Conservation (phyloP, 1,284 basidiomycete genomes). For the Cryptococcus amylolentus region DNA sequence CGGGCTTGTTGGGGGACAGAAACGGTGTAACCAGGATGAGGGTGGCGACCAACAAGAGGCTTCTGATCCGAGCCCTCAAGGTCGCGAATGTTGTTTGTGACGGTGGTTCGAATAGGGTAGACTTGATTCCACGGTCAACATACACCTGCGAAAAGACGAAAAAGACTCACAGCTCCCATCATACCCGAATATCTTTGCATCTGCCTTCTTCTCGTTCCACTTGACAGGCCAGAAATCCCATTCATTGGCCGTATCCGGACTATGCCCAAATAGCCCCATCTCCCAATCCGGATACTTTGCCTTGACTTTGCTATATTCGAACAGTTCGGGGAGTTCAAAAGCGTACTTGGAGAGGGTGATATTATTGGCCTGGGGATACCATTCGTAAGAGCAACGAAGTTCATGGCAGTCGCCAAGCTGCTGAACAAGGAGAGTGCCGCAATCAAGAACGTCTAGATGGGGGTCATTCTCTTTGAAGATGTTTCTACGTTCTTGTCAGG, state of each 20-base stretch:
- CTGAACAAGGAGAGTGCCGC: slow-evolving; percentile 47
- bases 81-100: slow-evolving; percentile 26
- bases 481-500: slow-evolving; percentile 23
- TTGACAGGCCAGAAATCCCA: slow-evolving; percentile 49
- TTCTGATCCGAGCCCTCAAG: slow-evolving; percentile 4
- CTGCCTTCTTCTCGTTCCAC: slow-evolving; percentile 34
- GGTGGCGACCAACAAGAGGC: slow-evolving; percentile 31
- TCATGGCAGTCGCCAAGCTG: slow-evolving; percentile 49
- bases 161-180: slow-evolving; percentile 40
- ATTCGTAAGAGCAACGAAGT: slow-evolving; percentile 42
- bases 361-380: slow-evolving; percentile 48
- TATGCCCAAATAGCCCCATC: slow-evolving; percentile 48
- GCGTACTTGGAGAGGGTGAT: slow-evolving; percentile 51
- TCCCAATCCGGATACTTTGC: slow-evolving; percentile 34
- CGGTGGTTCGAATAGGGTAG: slow-evolving; percentile 48
- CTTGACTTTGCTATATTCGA: slow-evolving; percentile 36
- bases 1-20: slow-evolving; percentile 24
- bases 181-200: slow-evolving; percentile 47
- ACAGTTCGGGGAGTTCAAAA: slow-evolving; percentile 48
- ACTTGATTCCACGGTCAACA: slow-evolving; percentile 19
- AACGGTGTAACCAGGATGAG: slow-evolving; percentile 46
- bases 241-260: slow-evolving; percentile 46
- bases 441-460: slow-evolving; percentile 43
- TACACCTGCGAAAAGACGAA: background rate
- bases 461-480: slow-evolving; percentile 45